Evolutionary conservation across 768 basidiomycete species (phyloP).

Genomic region (Mycena belliarum): DNA sequence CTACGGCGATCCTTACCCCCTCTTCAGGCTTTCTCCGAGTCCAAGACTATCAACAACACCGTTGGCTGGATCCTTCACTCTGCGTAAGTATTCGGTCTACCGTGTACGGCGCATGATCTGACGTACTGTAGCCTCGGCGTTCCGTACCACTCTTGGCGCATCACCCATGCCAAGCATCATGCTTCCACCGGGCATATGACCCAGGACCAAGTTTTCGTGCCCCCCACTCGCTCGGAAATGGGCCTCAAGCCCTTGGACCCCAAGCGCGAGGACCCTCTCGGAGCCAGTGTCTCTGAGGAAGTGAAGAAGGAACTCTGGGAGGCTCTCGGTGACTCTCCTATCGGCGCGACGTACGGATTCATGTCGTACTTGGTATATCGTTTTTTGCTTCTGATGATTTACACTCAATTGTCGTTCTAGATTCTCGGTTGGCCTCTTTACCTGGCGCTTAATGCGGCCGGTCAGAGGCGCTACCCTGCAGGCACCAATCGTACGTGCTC

Average conservation of each 20-base stretch:
- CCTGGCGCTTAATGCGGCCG: constrained; percentile 79
- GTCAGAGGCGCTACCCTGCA: constrained; percentile 78
- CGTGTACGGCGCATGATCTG: too few species aligned
- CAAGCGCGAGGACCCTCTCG: constrained; percentile 62
- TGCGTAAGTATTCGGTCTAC: constrained; percentile 50
- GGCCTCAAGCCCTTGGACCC: constrained; percentile 68
- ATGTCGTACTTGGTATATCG: constrained; percentile 60
- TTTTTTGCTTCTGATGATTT: not conserved
- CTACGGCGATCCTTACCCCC: not conserved
- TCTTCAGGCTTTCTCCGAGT: constrained; percentile 82
- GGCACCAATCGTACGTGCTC: constrained; percentile 72
- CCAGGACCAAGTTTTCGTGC: constrained; percentile 95
- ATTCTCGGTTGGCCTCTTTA: constrained; percentile 87
- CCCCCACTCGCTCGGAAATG: constrained; percentile 76
- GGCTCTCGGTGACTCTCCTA: constrained; percentile 88
- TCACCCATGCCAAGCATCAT: constrained; percentile 85
- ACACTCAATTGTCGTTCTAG: constrained; percentile 33
- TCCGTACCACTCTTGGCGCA: constrained; percentile 91
- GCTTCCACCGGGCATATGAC: constrained; percentile 92
- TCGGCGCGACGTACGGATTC: constrained; percentile 58
- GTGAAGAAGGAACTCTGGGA: constrained; percentile 78
- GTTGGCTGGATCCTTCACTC: constrained; percentile 95
- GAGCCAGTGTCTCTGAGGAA: constrained; percentile 64
- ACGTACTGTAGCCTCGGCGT: constrained; percentile 73
- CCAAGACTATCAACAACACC: constrained; percentile 86